Evolutionary conservation across 371 early-diverging fungal genomes (phyloP).

Genomic region (Capillidium heterosporum): DNA sequence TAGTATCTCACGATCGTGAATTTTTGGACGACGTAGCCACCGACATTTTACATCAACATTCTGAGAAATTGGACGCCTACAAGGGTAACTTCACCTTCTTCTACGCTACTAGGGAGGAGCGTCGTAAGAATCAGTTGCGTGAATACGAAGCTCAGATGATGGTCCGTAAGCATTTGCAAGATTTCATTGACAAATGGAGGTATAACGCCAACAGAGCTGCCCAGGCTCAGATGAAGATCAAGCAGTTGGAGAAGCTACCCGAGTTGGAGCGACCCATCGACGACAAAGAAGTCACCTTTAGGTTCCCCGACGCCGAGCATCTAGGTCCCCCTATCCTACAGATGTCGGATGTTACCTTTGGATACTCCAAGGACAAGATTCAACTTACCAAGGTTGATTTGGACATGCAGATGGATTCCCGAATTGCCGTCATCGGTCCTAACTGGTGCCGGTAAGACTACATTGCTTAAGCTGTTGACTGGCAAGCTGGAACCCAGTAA

Average conservation of each 20-base stretch:
- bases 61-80: constrained; percentile 81
- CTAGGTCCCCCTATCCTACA: constrained; percentile 82
- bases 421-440: constrained; percentile 68
- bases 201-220: constrained; percentile 96
- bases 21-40: constrained; percentile 94
- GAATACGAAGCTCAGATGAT: constrained; percentile 91
- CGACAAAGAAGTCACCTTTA: constrained; percentile 68
- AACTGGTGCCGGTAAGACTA: constrained; percentile 70
- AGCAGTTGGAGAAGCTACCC: constrained; percentile 93
- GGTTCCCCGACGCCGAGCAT: constrained; percentile 76
- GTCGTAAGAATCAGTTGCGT: constrained; percentile 65
- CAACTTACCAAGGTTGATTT: constrained; percentile 71
- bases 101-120: constrained; percentile 74
- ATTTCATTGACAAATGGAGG: constrained; percentile 97
- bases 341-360: constrained; percentile 79
- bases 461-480: constrained; percentile 72
- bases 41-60: constrained; percentile 89
- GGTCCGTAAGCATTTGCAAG: constrained; percentile 85
- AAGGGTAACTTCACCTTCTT: constrained; percentile 88
- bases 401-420: constrained; percentile 89
- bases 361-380: constrained; percentile 44
- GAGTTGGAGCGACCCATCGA: constrained; percentile 73
- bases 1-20: constrained; percentile 96
- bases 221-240: constrained; percentile 96
- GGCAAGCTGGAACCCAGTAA: constrained; percentile 53